Evolutionary conservation across 768 basidiomycete genomes (phyloP).

Genomic region (Roridomyces roridus): DNA sequence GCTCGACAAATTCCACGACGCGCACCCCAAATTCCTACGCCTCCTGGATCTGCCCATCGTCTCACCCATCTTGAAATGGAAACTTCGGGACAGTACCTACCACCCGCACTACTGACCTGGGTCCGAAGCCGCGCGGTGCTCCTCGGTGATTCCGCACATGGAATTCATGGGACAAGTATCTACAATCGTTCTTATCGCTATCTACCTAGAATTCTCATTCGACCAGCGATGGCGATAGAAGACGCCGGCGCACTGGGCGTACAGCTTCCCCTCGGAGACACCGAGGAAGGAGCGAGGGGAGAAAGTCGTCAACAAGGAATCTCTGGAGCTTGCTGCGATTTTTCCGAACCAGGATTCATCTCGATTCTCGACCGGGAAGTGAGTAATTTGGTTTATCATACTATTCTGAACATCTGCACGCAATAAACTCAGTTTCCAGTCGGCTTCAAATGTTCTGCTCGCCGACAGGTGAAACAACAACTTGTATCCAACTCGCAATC

Average conservation of each 20-base stretch:
- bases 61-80: conserved; percentile 11
- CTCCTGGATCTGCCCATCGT: conserved; percentile 6
- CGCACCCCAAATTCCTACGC: conserved; percentile 11
- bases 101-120: conserved; percentile 13
- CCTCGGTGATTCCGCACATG: conserved; percentile 28
- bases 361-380: conserved; percentile 10
- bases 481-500: no score
- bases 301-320: conserved; percentile 1
- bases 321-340: conserved; percentile 6
- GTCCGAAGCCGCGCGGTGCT: conserved; percentile 11
- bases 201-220: no score
- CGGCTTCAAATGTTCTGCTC: no score
- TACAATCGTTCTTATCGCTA: no score
- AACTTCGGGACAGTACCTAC: conserved; percentile 3
- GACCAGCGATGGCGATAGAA: conserved; percentile 34
- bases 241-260: conserved; percentile 17
- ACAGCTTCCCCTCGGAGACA: conserved; percentile 11
- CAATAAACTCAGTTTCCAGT: no score
- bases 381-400: neutral
- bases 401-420: no score
- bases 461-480: no score
- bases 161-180: conserved; percentile 26
- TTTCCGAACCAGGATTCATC: no score
- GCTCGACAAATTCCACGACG: neutral
- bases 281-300: conserved; percentile 16